Evolutionary conservation across 306 rosid species (phyloP).

Genomic region (Vigna radiata): DNA sequence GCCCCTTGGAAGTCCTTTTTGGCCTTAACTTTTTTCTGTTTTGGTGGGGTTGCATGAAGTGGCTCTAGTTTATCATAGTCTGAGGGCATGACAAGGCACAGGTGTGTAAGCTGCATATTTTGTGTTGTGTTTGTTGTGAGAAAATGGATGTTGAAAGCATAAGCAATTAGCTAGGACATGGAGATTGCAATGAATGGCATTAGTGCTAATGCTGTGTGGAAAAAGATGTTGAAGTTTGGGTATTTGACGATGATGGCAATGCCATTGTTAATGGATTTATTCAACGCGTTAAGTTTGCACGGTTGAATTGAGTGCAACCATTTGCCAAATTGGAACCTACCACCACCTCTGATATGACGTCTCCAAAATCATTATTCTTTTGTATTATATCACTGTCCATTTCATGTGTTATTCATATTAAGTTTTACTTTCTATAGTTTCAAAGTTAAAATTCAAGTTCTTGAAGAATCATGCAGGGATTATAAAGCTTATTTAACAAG

Average conservation of each 20-base stretch:
- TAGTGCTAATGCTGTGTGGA: conserved; percentile 1
- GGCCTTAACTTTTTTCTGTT: conserved; percentile 21
- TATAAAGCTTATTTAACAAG: too few relatives aligned
- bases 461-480: too few relatives aligned
- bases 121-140: neutral
- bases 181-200: conserved; percentile 32
- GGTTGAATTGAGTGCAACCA: conserved; percentile 61
- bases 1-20: conserved; percentile 19
- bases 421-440: too few relatives aligned
- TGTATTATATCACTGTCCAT: neutral
- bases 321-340: conserved; percentile 56
- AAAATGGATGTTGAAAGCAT: conserved; percentile 4
- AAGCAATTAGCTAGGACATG: conserved; percentile 32
- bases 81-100: conserved; percentile 63
- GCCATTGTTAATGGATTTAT: conserved; percentile 31
- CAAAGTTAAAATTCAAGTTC: too few relatives aligned
- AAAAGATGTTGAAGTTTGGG: conserved; percentile 23
- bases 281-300: conserved; percentile 67
- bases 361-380: conserved; percentile 1
- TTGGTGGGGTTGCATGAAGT: conserved; percentile 28
- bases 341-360: conserved; percentile 41
- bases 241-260: conserved; percentile 30
- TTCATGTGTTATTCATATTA: too few relatives aligned
- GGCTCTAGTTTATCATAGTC: conserved; percentile 51
- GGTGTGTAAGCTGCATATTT: conserved; percentile 59